phyloP scores from a whole-genome alignment of 2,329 filamentous ascomycete genomes.

The Penicillium sp. region DNA sequence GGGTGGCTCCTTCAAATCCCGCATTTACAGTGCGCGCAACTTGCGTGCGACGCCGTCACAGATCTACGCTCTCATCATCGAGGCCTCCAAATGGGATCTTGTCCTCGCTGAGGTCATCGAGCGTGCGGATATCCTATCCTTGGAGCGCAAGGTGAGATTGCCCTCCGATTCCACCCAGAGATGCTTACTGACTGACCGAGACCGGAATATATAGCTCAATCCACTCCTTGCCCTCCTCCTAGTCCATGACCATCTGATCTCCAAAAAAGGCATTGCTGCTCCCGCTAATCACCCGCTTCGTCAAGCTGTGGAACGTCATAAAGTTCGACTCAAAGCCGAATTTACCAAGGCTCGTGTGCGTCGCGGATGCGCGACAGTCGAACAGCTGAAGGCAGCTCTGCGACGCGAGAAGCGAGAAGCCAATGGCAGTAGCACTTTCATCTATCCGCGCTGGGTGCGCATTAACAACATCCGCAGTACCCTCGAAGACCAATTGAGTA shows the following conservation, averaged over 20 bases:
- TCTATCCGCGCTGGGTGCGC: constrained; percentile 86
- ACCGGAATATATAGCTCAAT: constrained; percentile 60
- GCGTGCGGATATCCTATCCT: constrained; percentile 67
- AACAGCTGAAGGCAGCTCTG: constrained; percentile 54
- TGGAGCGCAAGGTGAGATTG: constrained; percentile 75
- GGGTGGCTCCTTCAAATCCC: constrained; percentile 85
- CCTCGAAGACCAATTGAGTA: constrained; percentile 68
- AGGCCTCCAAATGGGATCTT: constrained; percentile 86
- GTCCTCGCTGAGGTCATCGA: constrained; percentile 90
- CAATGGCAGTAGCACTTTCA: constrained; percentile 25
- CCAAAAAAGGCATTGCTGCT: constrained; percentile 78
- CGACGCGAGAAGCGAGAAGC: constrained; percentile 46
- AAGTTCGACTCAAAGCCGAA: constrained; percentile 74
- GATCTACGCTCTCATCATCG: constrained; percentile 81
- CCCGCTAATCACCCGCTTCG: constrained; percentile 76
- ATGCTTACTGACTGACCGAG: constrained; percentile 39
- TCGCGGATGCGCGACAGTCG: constrained; percentile 65
- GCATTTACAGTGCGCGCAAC: constrained; percentile 71
- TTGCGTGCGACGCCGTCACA: constrained; percentile 77
- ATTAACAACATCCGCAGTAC: constrained; percentile 76
- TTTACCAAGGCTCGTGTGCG: constrained; percentile 76
- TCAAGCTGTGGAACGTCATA: constrained; percentile 73
- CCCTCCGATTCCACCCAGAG: constrained; percentile 1
- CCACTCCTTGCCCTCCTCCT: constrained; percentile 78
- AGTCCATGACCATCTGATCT: constrained; percentile 78